Percentiles rank a stretch among this genome's conserved stretches.
phyloP scores from a whole-genome alignment of 176 grass and related monocot genomes.

The Alloteropsis semialata region DNA sequence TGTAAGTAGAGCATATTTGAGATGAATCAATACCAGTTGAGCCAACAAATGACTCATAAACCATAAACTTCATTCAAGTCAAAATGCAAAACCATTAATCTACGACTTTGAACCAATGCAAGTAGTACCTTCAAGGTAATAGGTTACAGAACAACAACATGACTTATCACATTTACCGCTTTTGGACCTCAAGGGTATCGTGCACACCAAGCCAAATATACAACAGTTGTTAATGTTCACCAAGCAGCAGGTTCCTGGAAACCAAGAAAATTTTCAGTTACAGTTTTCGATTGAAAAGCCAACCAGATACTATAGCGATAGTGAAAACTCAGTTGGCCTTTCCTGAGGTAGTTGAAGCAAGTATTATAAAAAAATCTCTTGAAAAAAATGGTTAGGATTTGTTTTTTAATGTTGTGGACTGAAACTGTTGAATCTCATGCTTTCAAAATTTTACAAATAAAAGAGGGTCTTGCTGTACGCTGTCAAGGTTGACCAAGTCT shows the following conservation, averaged over 20 bases:
- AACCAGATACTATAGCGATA: neutral
- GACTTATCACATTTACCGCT: constrained; percentile 28
- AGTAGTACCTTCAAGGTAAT: constrained; percentile 17
- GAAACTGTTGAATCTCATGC: neutral
- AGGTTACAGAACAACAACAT: neutral
- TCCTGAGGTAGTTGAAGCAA: neutral
- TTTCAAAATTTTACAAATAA: neutral
- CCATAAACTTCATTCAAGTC: neutral
- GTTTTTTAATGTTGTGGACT: neutral
- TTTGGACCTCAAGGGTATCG: neutral
- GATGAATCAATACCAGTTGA: neutral
- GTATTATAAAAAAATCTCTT: neutral
- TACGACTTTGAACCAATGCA: constrained; percentile 7
- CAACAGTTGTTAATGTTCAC: constrained; percentile 13
- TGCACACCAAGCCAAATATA: constrained; percentile 29
- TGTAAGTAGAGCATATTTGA: neutral
- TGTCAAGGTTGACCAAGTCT: neutral
- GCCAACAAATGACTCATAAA: neutral
- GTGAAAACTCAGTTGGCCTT: neutral
- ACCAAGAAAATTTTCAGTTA: constrained; percentile 1
- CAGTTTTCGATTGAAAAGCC: neutral
- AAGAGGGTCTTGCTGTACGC: neutral
- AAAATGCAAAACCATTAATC: constrained; percentile 18
- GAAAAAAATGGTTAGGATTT: neutral
- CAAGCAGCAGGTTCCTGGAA: constrained; percentile 19